These are phyloP conservation scores for Thelephora aurantiotincta DNA, from an alignment of 768 basidiomycete species.

Conservation along the genomic window DNA sequence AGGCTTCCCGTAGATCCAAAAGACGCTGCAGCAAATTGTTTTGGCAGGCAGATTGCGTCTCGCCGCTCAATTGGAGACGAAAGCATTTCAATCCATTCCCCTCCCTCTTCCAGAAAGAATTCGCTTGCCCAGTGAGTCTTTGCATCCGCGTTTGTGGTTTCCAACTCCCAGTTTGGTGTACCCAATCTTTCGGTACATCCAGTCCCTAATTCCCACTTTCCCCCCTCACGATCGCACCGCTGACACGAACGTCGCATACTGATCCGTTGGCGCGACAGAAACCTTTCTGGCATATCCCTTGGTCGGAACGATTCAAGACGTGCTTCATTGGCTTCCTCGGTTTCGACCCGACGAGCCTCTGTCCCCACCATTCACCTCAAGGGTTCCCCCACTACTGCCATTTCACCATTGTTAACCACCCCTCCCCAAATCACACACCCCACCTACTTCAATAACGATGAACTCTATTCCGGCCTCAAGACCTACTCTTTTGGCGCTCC, in stretches of 20 bases:
- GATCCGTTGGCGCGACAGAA: conserved; percentile 7
- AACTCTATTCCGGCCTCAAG: conserved; percentile 8
- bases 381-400: conserved; percentile 8
- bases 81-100: conserved; percentile 1
- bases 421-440: conserved; percentile 10
- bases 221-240: no score
- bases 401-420: conserved; percentile 8
- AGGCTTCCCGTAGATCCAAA: conserved; percentile 10
- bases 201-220: conserved; percentile 2
- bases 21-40: conserved; percentile 9
- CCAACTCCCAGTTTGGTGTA: not conserved
- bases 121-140: not conserved
- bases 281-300: conserved; percentile 8
- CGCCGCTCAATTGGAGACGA: conserved; percentile 10
- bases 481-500: not conserved
- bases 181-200: not conserved
- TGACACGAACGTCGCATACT: conserved; percentile 3
- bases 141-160: not conserved
- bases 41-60: conserved; percentile 13
- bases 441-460: conserved; percentile 8
- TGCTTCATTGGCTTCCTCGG: conserved; percentile 11
- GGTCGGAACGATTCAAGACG: conserved; percentile 4
- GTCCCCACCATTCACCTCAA: conserved; percentile 16
- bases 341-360: conserved; percentile 14
- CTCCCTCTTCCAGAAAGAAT: not conserved